A percentile compares a stretch with the other conserved stretches of the same genome.
Evolutionary conservation across 768 basidiomycete species (phyloP).

Genomic region (Amanita rubescens): DNA sequence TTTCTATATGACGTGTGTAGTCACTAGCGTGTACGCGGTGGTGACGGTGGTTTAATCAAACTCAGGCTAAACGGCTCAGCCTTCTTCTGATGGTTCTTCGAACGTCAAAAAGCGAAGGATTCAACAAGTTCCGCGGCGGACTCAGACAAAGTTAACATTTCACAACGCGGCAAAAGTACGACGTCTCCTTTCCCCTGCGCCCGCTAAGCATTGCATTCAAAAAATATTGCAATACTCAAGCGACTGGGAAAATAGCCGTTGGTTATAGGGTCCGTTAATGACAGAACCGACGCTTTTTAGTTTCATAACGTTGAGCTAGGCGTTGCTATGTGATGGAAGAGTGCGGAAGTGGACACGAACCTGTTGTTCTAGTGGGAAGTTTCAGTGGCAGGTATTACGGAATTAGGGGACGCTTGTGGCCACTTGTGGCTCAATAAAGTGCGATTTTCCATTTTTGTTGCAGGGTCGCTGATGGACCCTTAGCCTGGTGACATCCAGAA

Average conservation of each 20-base stretch:
- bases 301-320: background rate
- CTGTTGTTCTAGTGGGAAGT: background rate
- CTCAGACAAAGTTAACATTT: background rate
- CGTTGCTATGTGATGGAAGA: background rate
- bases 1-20: background rate
- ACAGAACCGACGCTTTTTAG: background rate
- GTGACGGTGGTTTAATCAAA: background rate
- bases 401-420: background rate
- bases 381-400: background rate
- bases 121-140: background rate
- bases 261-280: too few species aligned
- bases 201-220: too few species aligned
- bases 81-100: background rate
- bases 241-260: too few species aligned
- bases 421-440: background rate
- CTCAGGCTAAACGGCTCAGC: background rate
- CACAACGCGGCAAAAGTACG: background rate
- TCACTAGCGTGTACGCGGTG: background rate
- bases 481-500: background rate
- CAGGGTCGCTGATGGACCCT: slow-evolving; percentile 3
- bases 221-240: too few species aligned
- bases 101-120: background rate
- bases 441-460: background rate
- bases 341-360: too few species aligned
- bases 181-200: too few species aligned